These are phyloP conservation scores for Globisporangium yorkense DNA, from an alignment of 352 stramenopile genomes.

Conservation along the genomic window DNA sequence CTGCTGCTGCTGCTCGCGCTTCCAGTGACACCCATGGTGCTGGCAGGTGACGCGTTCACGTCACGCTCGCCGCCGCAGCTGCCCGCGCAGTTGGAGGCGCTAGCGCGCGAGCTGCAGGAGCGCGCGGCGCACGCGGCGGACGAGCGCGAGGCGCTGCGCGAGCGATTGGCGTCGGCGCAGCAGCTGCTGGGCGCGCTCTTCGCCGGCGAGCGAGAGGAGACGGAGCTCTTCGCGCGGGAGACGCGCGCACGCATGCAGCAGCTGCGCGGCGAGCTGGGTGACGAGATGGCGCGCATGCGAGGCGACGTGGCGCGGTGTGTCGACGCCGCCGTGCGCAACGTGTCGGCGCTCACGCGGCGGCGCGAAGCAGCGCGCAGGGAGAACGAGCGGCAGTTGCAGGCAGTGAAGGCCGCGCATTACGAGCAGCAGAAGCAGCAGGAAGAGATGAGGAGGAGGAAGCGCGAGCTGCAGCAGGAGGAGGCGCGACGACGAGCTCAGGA, in stretches of 20 bases:
- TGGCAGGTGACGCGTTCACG: not conserved
- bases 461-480: not conserved
- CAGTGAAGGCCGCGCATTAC: not conserved
- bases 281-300: slow-evolving; percentile 18
- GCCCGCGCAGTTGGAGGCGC: slow-evolving; percentile 11
- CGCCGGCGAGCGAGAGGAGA: slow-evolving; percentile 17
- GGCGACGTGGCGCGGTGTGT: slow-evolving; percentile 13
- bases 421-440: not conserved
- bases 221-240: slow-evolving; percentile 12
- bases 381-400: slow-evolving; percentile 2
- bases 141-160: slow-evolving; percentile 6
- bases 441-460: not conserved
- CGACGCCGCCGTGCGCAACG: slow-evolving; percentile 11
- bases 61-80: slow-evolving; percentile 1
- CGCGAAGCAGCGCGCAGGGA: not conserved
- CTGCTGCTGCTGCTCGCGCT: not conserved
- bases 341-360: slow-evolving; percentile 3
- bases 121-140: slow-evolving; percentile 9
- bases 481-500: not conserved
- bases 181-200: slow-evolving; percentile 14
- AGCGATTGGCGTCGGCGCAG: slow-evolving; percentile 14
- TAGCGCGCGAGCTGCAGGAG: slow-evolving; percentile 17
- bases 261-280: slow-evolving; percentile 18
- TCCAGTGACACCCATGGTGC: not conserved
- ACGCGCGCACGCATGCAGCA: slow-evolving; percentile 18